Percentiles rank a stretch among this genome's conserved stretches.
Evolutionary conservation across 1,139 yeast genomes (phyloP).

Genomic region (Geotrichum citri-aurantii): DNA sequence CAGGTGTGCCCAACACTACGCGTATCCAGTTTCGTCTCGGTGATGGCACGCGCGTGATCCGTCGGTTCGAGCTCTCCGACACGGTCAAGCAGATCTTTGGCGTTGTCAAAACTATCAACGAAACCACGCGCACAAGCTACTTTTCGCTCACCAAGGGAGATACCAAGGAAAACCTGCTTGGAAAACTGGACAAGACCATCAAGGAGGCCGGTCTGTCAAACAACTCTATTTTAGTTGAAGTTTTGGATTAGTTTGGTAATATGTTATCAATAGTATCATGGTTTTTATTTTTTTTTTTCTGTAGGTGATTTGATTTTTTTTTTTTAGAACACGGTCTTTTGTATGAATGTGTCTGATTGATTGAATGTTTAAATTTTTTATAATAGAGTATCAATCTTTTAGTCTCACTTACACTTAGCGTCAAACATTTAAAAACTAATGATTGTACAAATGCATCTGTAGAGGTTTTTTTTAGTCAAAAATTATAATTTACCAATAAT

Average conservation of each 20-base stretch:
- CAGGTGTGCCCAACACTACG: slow-evolving; percentile 53
- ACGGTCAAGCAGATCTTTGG: slow-evolving; percentile 58
- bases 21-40: slow-evolving; percentile 84
- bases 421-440: too few species aligned
- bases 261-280: too few species aligned
- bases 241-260: slow-evolving; percentile 30
- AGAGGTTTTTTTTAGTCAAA: too few species aligned
- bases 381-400: too few species aligned
- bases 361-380: too few species aligned
- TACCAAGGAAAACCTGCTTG: slow-evolving; percentile 58
- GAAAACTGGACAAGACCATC: slow-evolving; percentile 54
- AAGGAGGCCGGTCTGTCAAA: slow-evolving; percentile 73
- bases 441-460: too few species aligned
- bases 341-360: too few species aligned
- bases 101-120: slow-evolving; percentile 48
- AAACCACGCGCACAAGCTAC: slow-evolving; percentile 43
- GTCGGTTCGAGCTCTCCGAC: slow-evolving; percentile 57
- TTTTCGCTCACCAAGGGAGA: slow-evolving; percentile 54
- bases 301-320: too few species aligned
- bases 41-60: slow-evolving; percentile 77
- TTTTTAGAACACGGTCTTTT: too few species aligned
- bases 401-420: too few species aligned
- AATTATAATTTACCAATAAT: too few species aligned
- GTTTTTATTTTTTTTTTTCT: too few species aligned
- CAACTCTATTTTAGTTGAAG: slow-evolving; percentile 72